Evolutionary conservation across 805 yeast genomes (phyloP).

Genomic region (Saturnispora zaruensis): DNA sequence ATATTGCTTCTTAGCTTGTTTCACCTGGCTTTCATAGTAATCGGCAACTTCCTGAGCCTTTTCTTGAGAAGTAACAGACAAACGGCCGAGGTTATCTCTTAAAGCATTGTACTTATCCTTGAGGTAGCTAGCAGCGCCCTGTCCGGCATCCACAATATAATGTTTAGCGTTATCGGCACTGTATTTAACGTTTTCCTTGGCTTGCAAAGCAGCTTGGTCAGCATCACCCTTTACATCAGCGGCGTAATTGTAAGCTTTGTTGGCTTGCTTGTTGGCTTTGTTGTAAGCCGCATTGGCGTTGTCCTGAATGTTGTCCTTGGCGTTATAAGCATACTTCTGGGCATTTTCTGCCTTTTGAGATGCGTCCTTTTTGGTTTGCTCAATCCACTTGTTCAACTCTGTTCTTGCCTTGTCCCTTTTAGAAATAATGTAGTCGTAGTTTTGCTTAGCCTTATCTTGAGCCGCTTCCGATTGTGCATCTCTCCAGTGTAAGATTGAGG

Average conservation of each 20-base stretch:
- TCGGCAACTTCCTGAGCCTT: constrained; percentile 3
- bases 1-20: constrained; percentile 21
- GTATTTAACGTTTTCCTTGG: background rate
- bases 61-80: constrained; percentile 19
- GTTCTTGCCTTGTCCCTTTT: constrained; percentile 20
- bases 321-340: background rate
- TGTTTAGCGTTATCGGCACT: constrained; percentile 3
- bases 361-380: constrained; percentile 6
- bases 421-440: constrained; percentile 17
- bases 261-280: background rate
- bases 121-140: constrained; percentile 7
- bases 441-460: constrained; percentile 22
- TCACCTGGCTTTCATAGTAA: background rate
- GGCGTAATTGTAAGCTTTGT: constrained; percentile 2
- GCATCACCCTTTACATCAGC: constrained; percentile 1
- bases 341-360: background rate
- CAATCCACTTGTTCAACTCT: constrained; percentile 15
- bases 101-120: constrained; percentile 31
- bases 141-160: background rate
- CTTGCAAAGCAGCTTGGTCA: background rate
- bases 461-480: constrained; percentile 23
- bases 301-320: constrained; percentile 2
- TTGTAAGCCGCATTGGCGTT: background rate
- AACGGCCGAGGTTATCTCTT: constrained; percentile 13
- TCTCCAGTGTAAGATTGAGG: constrained; percentile 26